Conservation (phyloP, 768 basidiomycete species). For the Coprinellus micaceus region DNA sequence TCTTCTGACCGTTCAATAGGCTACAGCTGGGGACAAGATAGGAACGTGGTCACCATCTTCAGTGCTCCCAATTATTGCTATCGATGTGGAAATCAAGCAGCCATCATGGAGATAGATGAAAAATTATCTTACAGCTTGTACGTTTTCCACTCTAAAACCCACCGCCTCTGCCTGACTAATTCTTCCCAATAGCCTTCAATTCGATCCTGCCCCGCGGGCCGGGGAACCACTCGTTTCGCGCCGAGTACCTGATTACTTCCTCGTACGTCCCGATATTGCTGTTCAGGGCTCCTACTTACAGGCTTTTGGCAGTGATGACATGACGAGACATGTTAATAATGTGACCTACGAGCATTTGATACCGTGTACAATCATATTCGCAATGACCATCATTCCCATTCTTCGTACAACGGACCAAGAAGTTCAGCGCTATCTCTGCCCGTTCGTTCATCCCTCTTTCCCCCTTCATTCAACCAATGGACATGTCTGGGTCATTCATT, state of each 20-base stretch:
- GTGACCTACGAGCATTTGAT: slow-evolving; percentile 29
- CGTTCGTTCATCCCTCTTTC: neutral
- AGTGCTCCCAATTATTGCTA: slow-evolving; percentile 99
- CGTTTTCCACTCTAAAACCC: slow-evolving; percentile 27
- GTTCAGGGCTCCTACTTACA: slow-evolving; percentile 3
- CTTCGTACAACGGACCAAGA: slow-evolving; percentile 1
- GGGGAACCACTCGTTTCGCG: slow-evolving; percentile 97
- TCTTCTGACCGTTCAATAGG: slow-evolving; percentile 37
- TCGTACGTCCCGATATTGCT: slow-evolving; percentile 47
- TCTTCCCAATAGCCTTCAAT: slow-evolving; percentile 76
- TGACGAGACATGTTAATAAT: slow-evolving; percentile 25
- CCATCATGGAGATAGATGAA: slow-evolving; percentile 99
- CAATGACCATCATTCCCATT: slow-evolving; percentile 10
- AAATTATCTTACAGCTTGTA: slow-evolving; percentile 93
- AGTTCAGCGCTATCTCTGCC: neutral
- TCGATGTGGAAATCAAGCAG: slow-evolving; percentile 98
- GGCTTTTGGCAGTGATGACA: slow-evolving; percentile 20
- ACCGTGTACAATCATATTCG: slow-evolving; percentile 29
- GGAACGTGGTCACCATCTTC: slow-evolving; percentile 99
- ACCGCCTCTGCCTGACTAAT: neutral
- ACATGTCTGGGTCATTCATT: neutral
- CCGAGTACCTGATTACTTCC: slow-evolving; percentile 92
- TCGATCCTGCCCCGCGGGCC: slow-evolving; percentile 97
- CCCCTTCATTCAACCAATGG: neutral
- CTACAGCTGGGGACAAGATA: slow-evolving; percentile 97